Evolutionary conservation across 345 rosid genomes (phyloP).

Genomic region (Populus davidiana): DNA sequence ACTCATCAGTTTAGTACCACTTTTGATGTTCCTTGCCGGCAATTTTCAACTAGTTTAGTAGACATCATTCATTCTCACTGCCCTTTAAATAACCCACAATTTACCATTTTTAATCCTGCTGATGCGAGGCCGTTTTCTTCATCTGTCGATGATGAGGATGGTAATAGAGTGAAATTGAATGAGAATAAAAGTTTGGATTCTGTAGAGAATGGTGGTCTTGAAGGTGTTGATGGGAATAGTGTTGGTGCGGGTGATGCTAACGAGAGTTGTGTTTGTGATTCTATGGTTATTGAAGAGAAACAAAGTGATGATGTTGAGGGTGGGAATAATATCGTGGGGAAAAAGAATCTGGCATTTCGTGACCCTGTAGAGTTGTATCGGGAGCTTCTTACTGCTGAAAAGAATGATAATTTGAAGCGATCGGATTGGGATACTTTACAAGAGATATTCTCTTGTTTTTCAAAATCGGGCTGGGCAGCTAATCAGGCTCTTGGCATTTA

Average conservation of each 20-base stretch:
- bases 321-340: constrained; percentile 5
- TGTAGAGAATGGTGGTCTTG: constrained; percentile 21
- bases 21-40: constrained; percentile 28
- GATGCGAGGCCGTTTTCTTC: constrained; percentile 40
- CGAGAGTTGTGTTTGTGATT: constrained; percentile 13
- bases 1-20: constrained; percentile 17
- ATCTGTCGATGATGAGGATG: constrained; percentile 20
- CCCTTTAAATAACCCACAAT: constrained; percentile 14
- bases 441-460: constrained; percentile 50
- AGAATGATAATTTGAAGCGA: constrained; percentile 32
- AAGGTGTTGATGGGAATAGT: constrained; percentile 12
- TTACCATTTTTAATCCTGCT: constrained; percentile 10
- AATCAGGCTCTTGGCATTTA: constrained; percentile 84
- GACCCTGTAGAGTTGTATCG: constrained; percentile 58
- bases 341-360: constrained; percentile 21
- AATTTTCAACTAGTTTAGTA: constrained; percentile 21
- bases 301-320: constrained; percentile 10
- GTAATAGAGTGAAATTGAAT: neutral
- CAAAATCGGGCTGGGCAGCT: constrained; percentile 75
- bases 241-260: constrained; percentile 7
- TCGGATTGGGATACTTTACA: constrained; percentile 42
- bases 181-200: constrained; percentile 13
- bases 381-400: constrained; percentile 47
- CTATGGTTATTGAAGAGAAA: constrained; percentile 16
- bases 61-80: constrained; percentile 14